Percentiles rank a stretch among this genome's conserved stretches.
Conservation (phyloP, 768 basidiomycete species). For the Tricholoma saponaceum region DNA sequence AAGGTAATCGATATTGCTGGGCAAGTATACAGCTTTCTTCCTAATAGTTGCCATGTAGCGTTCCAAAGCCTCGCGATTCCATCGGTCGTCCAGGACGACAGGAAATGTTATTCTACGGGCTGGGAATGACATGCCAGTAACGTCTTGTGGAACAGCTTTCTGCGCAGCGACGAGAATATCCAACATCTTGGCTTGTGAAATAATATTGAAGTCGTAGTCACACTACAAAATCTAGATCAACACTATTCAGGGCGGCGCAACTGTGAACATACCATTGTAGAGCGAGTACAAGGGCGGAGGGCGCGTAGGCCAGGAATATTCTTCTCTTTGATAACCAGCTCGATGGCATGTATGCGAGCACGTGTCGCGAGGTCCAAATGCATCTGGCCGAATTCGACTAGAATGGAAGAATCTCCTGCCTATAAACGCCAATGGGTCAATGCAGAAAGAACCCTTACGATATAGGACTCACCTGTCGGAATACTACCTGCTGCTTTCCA, state of each 20-base stretch:
- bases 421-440: slow-evolving; percentile 13
- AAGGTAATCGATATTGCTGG: slow-evolving; percentile 65
- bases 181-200: slow-evolving; percentile 43
- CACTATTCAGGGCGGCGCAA: not conserved
- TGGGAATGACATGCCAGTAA: slow-evolving; percentile 39
- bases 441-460: not conserved
- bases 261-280: slow-evolving; percentile 43
- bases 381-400: slow-evolving; percentile 60
- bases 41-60: slow-evolving; percentile 55
- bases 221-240: slow-evolving; percentile 52
- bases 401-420: slow-evolving; percentile 63
- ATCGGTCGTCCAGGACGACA: slow-evolving; percentile 57
- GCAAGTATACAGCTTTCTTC: slow-evolving; percentile 59
- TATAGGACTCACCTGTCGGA: slow-evolving; percentile 44
- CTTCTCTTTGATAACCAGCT: slow-evolving; percentile 31
- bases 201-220: slow-evolving; percentile 43
- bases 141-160: slow-evolving; percentile 32
- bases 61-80: slow-evolving; percentile 50
- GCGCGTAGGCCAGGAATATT: slow-evolving; percentile 32
- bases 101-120: slow-evolving; percentile 57
- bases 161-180: slow-evolving; percentile 35
- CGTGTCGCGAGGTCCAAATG: slow-evolving; percentile 47
- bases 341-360: slow-evolving; percentile 55
- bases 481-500: slow-evolving; percentile 29
- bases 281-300: slow-evolving; percentile 53